These are phyloP conservation scores for Coemansia sp. DNA, from an alignment of 192 early-diverging fungal genomes.

Conservation along the genomic window DNA sequence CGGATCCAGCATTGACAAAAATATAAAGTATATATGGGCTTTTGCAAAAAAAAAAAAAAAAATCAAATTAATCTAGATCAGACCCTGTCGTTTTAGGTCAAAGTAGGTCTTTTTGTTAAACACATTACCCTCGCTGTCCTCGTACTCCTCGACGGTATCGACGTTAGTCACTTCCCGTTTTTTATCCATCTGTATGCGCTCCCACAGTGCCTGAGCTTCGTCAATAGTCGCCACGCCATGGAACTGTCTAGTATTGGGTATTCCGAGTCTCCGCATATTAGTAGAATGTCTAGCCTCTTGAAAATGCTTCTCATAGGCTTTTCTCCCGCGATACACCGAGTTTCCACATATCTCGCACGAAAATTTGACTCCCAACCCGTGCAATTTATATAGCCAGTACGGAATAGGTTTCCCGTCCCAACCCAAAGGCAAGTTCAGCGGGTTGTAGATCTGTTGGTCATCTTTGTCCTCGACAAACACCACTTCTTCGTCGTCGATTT, in stretches of 20 bases:
- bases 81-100: slow-evolving; percentile 82
- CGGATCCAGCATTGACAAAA: not conserved
- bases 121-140: slow-evolving; percentile 83
- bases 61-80: slow-evolving; percentile 59
- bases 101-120: slow-evolving; percentile 87
- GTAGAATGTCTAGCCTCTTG: slow-evolving; percentile 95
- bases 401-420: slow-evolving; percentile 99
- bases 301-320: slow-evolving; percentile 96
- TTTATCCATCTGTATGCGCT: slow-evolving; percentile 74
- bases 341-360: slow-evolving; percentile 97
- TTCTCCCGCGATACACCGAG: slow-evolving; percentile 92
- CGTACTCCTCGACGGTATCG: slow-evolving; percentile 91
- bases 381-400: slow-evolving; percentile 98
- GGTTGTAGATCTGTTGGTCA: slow-evolving; percentile 94
- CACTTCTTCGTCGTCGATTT: slow-evolving; percentile 70
- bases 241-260: slow-evolving; percentile 87
- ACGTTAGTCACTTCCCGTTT: slow-evolving; percentile 70
- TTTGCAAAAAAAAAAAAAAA: not conserved
- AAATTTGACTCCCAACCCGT: slow-evolving; percentile 93
- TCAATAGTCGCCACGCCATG: slow-evolving; percentile 89
- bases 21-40: not conserved
- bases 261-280: slow-evolving; percentile 90
- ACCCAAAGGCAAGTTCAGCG: slow-evolving; percentile 92
- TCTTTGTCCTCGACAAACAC: slow-evolving; percentile 67
- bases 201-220: slow-evolving; percentile 87